Evolutionary conservation across 2,329 filamentous ascomycete species (phyloP), one percentile per base, ranked within the genome.

Genomic region (Whalleya microplaca): DNA sequence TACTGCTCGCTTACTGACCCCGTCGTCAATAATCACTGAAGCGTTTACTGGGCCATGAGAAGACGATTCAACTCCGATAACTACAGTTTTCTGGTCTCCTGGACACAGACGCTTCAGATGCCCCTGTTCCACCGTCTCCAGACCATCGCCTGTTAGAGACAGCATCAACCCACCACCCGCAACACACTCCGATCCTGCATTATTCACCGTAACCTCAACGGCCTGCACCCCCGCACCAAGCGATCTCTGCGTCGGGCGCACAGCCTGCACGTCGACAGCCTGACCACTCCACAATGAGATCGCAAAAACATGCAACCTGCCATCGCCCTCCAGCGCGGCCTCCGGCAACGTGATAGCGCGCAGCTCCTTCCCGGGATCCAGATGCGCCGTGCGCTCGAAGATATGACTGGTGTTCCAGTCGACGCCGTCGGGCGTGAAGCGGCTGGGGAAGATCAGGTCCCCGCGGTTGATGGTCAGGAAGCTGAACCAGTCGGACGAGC

Each of bases 391-490:
- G 40, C 73, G 73, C 66, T 82, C 78, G 48, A 77, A 81, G 19
- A 81, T 76, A 59, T 71, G 74, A 62, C 78, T 76, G 3, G 72
- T 75, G 21, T 71, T 71, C 41, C 73, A 63, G 45, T 69, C 51
- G 14, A 66, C 59, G 16, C 64, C 63, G 0, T 48, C 71, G 2
- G 62, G 37, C 0, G 76, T 79, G 62, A 72, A 79, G 43, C 75
- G 73, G 51, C 65, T 70, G 0, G 78, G 76, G 50, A 75, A 75
- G 21, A 78, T 71, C 52, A 82, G 70, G 51, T 80, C 76, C 44
- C 79, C 79, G 14, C 73, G 72, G 49, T 77, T 75, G 58, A 80
- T 74, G 9, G 76, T 75, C 48, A 80, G 64, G 63, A 74, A 78
- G 47, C 71, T 75, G 65, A 71, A 79, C 70, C 73, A 81, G 4